Evolutionary conservation across 208 protist species (phyloP).

Genomic region (Leptomonas pyrrhocoris): DNA sequence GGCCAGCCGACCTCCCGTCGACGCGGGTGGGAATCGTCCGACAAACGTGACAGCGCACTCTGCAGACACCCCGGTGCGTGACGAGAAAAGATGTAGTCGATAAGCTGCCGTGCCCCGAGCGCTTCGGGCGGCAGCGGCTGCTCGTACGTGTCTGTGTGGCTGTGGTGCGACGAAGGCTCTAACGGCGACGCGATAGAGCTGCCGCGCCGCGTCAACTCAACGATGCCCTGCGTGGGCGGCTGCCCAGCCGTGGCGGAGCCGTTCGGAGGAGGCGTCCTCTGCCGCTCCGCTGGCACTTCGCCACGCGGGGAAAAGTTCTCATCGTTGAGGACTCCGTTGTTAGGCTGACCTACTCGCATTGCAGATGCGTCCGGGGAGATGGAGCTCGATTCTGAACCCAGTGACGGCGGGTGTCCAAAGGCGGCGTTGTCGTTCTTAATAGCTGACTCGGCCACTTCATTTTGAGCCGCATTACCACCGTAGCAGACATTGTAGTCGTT

Average conservation of each 20-base stretch:
- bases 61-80: slow-evolving; percentile 18
- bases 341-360: neutral
- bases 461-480: neutral
- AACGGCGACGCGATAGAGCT: slow-evolving; percentile 7
- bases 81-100: slow-evolving; percentile 46
- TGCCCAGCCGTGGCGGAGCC: neutral
- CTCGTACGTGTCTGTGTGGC: slow-evolving; percentile 39
- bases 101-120: slow-evolving; percentile 46
- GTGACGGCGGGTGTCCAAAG: slow-evolving; percentile 1
- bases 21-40: slow-evolving; percentile 21
- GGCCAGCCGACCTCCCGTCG: slow-evolving; percentile 43
- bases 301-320: neutral
- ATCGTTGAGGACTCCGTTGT: neutral
- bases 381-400: neutral
- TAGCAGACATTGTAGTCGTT: slow-evolving; percentile 3
- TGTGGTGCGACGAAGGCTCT: slow-evolving; percentile 3
- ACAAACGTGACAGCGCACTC: slow-evolving; percentile 36
- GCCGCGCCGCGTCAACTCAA: neutral
- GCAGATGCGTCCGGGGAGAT: slow-evolving; percentile 1
- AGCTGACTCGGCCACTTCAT: slow-evolving; percentile 7
- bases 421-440: slow-evolving; percentile 15
- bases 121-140: slow-evolving; percentile 39
- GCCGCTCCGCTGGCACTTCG: neutral
- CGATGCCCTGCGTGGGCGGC: slow-evolving; percentile 11
- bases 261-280: slow-evolving; percentile 2